Conservation (phyloP, 106 monocot genomes). For the Chionographis japonica region DNA sequence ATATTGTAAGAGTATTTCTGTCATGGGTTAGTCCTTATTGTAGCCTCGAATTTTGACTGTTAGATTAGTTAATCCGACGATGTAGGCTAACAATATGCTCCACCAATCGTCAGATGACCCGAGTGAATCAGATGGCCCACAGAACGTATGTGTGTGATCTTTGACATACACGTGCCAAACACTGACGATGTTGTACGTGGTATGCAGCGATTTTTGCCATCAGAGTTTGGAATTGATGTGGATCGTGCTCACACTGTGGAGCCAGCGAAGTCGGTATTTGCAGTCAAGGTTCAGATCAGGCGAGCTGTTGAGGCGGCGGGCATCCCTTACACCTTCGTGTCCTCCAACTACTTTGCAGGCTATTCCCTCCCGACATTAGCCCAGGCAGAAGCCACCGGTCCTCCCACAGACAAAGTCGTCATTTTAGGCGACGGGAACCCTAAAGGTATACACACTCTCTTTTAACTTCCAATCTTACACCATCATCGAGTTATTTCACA, state of each 20-base stretch:
- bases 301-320: conserved; percentile 32
- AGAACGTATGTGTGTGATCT: too few species aligned
- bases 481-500: too few species aligned
- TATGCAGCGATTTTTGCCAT: conserved; percentile 38
- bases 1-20: too few species aligned
- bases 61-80: too few species aligned
- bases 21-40: too few species aligned
- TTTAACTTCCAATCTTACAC: background rate
- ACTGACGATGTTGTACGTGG: too few species aligned
- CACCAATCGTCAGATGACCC: too few species aligned
- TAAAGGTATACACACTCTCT: conserved; percentile 29
- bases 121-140: too few species aligned
- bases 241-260: conserved; percentile 36
- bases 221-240: conserved; percentile 63
- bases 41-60: too few species aligned
- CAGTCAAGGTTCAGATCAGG: conserved; percentile 26
- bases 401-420: conserved; percentile 38
- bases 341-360: conserved; percentile 46
- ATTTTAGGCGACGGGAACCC: conserved; percentile 64
- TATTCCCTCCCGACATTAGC: conserved; percentile 39
- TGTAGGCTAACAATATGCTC: too few species aligned
- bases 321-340: conserved; percentile 44
- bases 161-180: too few species aligned
- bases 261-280: conserved; percentile 29
- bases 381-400: conserved; percentile 11